Conservation (phyloP, 768 basidiomycete genomes). For the Boletus subcaerulescens region DNA sequence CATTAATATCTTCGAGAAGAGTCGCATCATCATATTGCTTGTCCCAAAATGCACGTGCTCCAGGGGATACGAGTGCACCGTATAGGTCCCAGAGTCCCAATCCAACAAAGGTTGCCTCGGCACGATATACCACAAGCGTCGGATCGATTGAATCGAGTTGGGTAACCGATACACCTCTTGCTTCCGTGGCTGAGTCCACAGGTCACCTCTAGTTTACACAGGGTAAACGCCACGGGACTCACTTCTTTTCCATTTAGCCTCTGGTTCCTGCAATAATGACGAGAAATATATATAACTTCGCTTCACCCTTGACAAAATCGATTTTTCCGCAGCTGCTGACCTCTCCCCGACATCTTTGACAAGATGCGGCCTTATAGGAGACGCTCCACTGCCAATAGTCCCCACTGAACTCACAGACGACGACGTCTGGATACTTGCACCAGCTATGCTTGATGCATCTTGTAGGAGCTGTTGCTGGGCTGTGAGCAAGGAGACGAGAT, state of each 20-base stretch:
- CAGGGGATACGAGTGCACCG: slow-evolving; percentile 81
- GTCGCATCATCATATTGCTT: slow-evolving; percentile 84
- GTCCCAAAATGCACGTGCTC: slow-evolving; percentile 83
- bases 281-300: slow-evolving; percentile 98
- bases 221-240: slow-evolving; percentile 28
- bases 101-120: slow-evolving; percentile 96
- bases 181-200: slow-evolving; percentile 62
- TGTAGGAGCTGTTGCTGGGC: slow-evolving; percentile 53
- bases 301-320: slow-evolving; percentile 80
- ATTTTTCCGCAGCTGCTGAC: slow-evolving; percentile 66
- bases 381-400: slow-evolving; percentile 41
- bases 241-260: slow-evolving; percentile 96
- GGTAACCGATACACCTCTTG: slow-evolving; percentile 87
- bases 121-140: slow-evolving; percentile 91
- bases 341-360: slow-evolving; percentile 43
- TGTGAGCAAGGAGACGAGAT: slow-evolving; percentile 49
- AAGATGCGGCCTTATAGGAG: slow-evolving; percentile 32
- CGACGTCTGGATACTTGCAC: slow-evolving; percentile 63
- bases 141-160: slow-evolving; percentile 97
- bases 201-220: neutral
- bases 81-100: slow-evolving; percentile 95
- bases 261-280: slow-evolving; percentile 93
- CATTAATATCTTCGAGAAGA: slow-evolving; percentile 85
- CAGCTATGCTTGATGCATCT: slow-evolving; percentile 67
- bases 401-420: slow-evolving; percentile 55